Evolutionary conservation across 2,329 filamentous ascomycete genomes (phyloP), one percentile per base, ranked within the genome.

Genomic region (Exophiala spinifera): DNA sequence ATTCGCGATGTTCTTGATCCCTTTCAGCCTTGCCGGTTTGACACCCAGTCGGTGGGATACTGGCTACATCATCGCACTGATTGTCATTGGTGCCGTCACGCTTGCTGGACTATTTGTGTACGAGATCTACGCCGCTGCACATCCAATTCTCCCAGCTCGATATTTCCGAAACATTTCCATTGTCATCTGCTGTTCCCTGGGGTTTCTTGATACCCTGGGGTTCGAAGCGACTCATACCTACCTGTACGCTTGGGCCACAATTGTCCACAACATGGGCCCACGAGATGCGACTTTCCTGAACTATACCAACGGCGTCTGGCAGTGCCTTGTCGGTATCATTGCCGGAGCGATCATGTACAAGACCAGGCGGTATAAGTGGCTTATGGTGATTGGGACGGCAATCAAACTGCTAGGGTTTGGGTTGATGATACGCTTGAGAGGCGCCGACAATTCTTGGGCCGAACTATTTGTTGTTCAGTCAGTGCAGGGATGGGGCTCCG

Each of bases 391-490:
- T 3, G 76, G 74, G 3, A 67, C 70, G 1, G 51, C 68, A 1
- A 60, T 80, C 28, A 74, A 76, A 10, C 61, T 77, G 8, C 59
- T 79, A 28, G 77, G 78, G 4, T 79, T 79, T 54, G 76, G 75
- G 3, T 61, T 78, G 25, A 80, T 80, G 77, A 68, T 79, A 25
- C 70, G 77, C 2, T 70, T 79, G 7, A 72, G 76, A 3, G 75
- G 69, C 0, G 67, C 70, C 44, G 60, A 69, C 34, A 78, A 75
- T 62, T 72, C 72, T 3, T 58, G 67, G 0, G 73, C 68, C 6
- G 77, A 80, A 63, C 67, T 79, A 1, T 76, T 78, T 58, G 57
- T 74, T 21, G 73, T 78, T 1, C 77, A 80, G 60, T 63, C 74
- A 23, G 67, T 79, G 8, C 77, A 80, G 59, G 77, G 77, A 1